Evolutionary conservation across 2,329 filamentous ascomycete genomes (phyloP).

Genomic region (Fusarium cyanostomum): DNA sequence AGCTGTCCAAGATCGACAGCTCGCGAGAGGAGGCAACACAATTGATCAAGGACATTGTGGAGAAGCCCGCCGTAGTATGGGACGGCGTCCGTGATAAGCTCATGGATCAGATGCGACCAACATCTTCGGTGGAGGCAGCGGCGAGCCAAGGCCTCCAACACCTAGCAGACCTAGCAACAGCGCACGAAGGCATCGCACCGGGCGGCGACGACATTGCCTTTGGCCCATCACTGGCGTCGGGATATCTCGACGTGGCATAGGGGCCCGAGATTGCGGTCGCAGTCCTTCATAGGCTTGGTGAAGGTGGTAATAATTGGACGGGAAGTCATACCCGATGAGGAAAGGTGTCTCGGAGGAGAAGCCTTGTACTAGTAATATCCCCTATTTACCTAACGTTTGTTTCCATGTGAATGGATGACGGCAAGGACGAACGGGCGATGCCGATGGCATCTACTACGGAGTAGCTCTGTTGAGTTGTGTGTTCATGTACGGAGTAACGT

Average conservation of each 20-base stretch:
- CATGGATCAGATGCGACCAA: conserved; percentile 47
- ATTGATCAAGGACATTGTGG: conserved; percentile 65
- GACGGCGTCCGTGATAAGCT: conserved; percentile 63
- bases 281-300: neutral
- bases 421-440: neutral
- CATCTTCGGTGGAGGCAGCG: conserved; percentile 51
- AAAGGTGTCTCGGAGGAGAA: neutral
- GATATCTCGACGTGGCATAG: conserved; percentile 49
- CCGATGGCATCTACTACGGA: conserved; percentile 14
- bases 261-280: neutral
- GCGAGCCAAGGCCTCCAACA: conserved; percentile 67
- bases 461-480: conserved; percentile 17
- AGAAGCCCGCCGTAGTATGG: conserved; percentile 65
- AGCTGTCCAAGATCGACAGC: conserved; percentile 64
- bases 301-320: neutral
- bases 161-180: conserved; percentile 66
- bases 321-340: neutral
- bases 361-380: conserved; percentile 30
- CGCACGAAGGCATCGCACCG: conserved; percentile 48
- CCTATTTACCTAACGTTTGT: conserved; percentile 12
- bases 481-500: neutral
- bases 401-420: conserved; percentile 11
- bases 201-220: conserved; percentile 46
- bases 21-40: conserved; percentile 66
- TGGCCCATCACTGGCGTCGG: conserved; percentile 48